Percentiles rank a stretch among this genome's conserved stretches.
phyloP scores from a whole-genome alignment of 2,329 filamentous ascomycete species.

The Chaetothyriales sp. region DNA sequence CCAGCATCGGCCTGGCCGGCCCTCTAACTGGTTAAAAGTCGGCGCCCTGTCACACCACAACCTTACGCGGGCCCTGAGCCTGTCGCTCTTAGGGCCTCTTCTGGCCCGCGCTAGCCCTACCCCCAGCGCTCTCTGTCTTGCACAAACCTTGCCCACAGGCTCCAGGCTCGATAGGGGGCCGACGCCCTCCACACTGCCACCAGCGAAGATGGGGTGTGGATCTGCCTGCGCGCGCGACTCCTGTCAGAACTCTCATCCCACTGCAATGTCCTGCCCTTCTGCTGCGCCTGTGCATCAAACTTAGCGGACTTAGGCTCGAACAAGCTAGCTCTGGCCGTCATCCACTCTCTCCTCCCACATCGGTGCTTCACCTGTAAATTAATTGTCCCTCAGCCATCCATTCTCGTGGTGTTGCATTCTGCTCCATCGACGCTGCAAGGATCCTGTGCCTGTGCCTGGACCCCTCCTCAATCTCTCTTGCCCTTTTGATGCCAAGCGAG shows the following conservation, averaged over 20 bases:
- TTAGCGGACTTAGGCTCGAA: neutral
- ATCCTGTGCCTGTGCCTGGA: too few species aligned
- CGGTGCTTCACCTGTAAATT: too few species aligned
- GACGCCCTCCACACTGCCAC: too few species aligned
- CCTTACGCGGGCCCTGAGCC: neutral
- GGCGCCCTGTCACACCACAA: neutral
- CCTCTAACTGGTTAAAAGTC: neutral
- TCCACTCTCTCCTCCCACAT: too few species aligned
- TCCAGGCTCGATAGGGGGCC: too few species aligned
- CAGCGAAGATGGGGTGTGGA: neutral
- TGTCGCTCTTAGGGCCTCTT: neutral
- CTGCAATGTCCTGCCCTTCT: neutral
- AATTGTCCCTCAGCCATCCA: too few species aligned
- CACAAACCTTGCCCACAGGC: neutral
- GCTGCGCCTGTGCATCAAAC: neutral
- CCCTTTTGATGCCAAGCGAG: too few species aligned
- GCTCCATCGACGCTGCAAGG: too few species aligned
- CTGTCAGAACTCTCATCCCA: neutral
- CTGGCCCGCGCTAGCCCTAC: neutral
- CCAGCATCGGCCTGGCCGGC: neutral
- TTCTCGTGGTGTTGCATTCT: too few species aligned
- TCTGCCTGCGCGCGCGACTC: neutral
- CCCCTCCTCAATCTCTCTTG: too few species aligned
- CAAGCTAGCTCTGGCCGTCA: too few species aligned
- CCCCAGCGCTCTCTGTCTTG: neutral